Evolutionary conservation across 495 filamentous ascomycete genomes (phyloP).

Genomic region (Bacidia gigantensis): DNA sequence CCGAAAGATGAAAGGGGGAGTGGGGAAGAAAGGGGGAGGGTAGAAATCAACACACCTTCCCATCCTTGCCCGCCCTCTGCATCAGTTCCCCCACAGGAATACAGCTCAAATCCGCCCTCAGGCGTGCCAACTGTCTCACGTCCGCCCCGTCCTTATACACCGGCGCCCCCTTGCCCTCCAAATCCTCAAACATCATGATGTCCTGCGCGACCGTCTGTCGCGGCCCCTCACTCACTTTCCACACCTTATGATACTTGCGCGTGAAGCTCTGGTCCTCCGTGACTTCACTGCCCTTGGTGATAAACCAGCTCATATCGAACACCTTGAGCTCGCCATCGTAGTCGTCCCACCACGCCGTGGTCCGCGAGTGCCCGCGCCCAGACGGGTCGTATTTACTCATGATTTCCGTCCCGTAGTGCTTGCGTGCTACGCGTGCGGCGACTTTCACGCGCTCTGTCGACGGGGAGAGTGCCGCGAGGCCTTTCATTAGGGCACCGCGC

Average conservation of each 20-base stretch:
- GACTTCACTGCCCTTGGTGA: conserved; percentile 17
- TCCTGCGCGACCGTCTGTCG: conserved; percentile 14
- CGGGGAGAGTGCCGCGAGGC: conserved; percentile 19
- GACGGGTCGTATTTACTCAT: conserved; percentile 14
- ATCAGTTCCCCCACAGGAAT: conserved; percentile 12
- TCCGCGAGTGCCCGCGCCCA: conserved; percentile 15
- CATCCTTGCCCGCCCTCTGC: conserved; percentile 14
- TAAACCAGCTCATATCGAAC: conserved; percentile 23
- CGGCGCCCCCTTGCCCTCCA: conserved; percentile 11
- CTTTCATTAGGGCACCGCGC: conserved; percentile 29
- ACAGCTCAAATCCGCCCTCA: conserved; percentile 17
- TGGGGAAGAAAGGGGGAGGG: too few species aligned
- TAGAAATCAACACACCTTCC: conserved; percentile 14
- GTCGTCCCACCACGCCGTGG: conserved; percentile 14
- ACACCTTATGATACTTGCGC: conserved; percentile 13
- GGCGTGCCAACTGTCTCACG: conserved; percentile 9
- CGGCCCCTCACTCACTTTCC: conserved; percentile 12
- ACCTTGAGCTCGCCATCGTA: conserved; percentile 19
- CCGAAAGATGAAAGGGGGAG: too few species aligned
- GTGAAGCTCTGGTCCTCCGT: conserved; percentile 4
- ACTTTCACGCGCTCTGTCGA: conserved; percentile 18
- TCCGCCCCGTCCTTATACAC: conserved; percentile 14
- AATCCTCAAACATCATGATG: conserved; percentile 12
- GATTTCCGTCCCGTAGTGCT: conserved; percentile 27
- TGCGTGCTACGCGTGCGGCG: conserved; percentile 25